Base-by-base conservation (phyloP, 2,329 filamentous ascomycete species). In the Cryphonectria radicalis region DNA sequence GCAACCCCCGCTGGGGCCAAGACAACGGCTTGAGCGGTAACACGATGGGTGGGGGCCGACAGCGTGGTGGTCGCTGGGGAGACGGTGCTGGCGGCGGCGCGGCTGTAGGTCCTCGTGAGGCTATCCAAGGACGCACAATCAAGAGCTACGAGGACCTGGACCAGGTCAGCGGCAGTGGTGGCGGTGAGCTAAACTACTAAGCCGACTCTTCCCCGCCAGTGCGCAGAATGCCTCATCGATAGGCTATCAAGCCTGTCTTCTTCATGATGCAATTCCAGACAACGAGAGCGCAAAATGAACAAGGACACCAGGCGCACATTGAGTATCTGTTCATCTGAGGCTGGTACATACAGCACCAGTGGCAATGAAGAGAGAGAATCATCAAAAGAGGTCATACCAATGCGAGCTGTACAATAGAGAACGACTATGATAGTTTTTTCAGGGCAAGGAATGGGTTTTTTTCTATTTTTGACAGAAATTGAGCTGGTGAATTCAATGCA, bases 131-230 rank as follows among this genome's bases (percentile, higher is more conserved):
- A 6, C 90, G 96, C 70, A 97, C 93, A 73, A 84, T 99, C 75
- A 97, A 97, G 87, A 98, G 94, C 80, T 99, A 99, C 79, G 97
- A 99, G 81, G 96, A 99, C 79, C 85, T 99, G 35, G 96, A 99
- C 83, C 95, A 97, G 63, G 91, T 92, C 71, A 90, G 90, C 53
- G 89, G 91, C 19, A 86, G 88, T 50, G 93, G 91, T 57, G 90
- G 91, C 57, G 92, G 93, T 40, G 95, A 98, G 83, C 84, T 98
- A 77, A 97, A 98, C 82, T 98, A 98, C 79, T 98, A 7, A 87
- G 79, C 64, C 14, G 43, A 46, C 3, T 50, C 42, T 64, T 64
- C 14, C 43, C n/a, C 19, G 59, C 35, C 32, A n/a, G 59, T 37
- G 22, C 22, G 32, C 6, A 19, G 46, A 37, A 25, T 10, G n/a